phyloP scores from a whole-genome alignment of 768 basidiomycete species.

The Hygrophorus pudorinus region DNA sequence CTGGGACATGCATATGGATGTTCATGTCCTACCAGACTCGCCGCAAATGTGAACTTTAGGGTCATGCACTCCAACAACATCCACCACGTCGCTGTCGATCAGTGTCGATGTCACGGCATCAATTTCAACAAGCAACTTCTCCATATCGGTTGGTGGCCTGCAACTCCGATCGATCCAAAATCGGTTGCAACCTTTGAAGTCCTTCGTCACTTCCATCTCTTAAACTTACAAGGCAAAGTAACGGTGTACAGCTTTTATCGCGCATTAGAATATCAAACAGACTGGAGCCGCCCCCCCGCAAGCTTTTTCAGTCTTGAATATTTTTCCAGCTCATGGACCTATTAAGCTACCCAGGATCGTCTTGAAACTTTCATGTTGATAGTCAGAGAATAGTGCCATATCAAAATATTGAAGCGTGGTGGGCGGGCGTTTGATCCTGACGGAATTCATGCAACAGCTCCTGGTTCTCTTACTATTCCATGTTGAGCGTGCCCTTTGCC shows the following conservation, averaged over 20 bases:
- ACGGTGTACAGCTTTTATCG: constrained; percentile 14
- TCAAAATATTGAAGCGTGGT: constrained; percentile 10
- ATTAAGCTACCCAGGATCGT: not conserved
- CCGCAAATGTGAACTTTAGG: constrained; percentile 3
- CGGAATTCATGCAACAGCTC: constrained; percentile 6
- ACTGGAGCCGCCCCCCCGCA: constrained; percentile 5
- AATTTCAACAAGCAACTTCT: constrained; percentile 9
- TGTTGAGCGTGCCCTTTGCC: constrained; percentile 11
- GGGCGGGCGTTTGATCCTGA: constrained; percentile 10
- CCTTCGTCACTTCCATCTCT: constrained; percentile 12
- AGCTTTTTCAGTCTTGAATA: not conserved
- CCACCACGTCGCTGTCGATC: constrained; percentile 14
- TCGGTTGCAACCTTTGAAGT: constrained; percentile 12
- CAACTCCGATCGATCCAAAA: constrained; percentile 12
- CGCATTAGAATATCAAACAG: constrained; percentile 7
- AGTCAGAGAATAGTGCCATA: constrained; percentile 10
- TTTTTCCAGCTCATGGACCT: not conserved
- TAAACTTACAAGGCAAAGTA: constrained; percentile 11
- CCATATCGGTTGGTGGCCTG: constrained; percentile 8
- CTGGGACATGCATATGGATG: constrained; percentile 13
- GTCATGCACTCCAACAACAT: constrained; percentile 15
- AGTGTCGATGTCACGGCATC: constrained; percentile 16
- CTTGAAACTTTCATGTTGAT: constrained; percentile 1
- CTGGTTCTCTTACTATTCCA: constrained; percentile 4
- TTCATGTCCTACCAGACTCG: constrained; percentile 6